Evolutionary conservation across 1,284 basidiomycete genomes (phyloP), one percentile per base, ranked within the genome.

Genomic region (Boletus sp.): DNA sequence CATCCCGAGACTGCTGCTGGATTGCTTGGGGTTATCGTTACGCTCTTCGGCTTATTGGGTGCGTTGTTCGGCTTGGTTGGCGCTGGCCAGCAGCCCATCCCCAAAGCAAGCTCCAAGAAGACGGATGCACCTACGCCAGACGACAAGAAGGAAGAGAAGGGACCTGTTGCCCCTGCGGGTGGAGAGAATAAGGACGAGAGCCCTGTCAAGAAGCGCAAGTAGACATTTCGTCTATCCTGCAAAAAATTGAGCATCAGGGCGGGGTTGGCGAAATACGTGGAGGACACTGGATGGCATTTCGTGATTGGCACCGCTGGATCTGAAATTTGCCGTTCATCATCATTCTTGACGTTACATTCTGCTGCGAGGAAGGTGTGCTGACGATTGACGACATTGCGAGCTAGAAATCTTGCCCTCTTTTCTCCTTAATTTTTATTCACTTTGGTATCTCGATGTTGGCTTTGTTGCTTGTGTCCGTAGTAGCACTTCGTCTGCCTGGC

Each of bases 1-100:
- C 80, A 89, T 57, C 93, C 93, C 46, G 86, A 92, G 69, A 90
- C 89, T 49, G 91, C 84, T 59, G 87, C 78, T 46, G 87, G 81
- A 54, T 74, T 95, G 53, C 76, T 74, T 52, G 84, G 82, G 51
- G 80, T 78, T 42, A 59, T 90, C 46, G 75, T 94, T 60, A 90
- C 87, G 37, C 65, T 94, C 59, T 78, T 96, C 64, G 88, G 86
- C 50, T 83, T 94, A 80, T 69, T 96, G 57, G 87, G 82, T 55
- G 79, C 81, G 44, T 71, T 93, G 60, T 78, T 91, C 52, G 85
- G 91, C 49, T 72, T 94, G 61, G 77, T 91, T 65, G 85, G 89
- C 53, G 76, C 76, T 47, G 73, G 77, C 45, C 78, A 84, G 65
- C 82, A 84, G 64, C 80, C 87, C 22, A 75, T 86, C 42, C 78